Conservation (phyloP, 108 stramenopile genomes). For the Bacterosira constricta region DNA sequence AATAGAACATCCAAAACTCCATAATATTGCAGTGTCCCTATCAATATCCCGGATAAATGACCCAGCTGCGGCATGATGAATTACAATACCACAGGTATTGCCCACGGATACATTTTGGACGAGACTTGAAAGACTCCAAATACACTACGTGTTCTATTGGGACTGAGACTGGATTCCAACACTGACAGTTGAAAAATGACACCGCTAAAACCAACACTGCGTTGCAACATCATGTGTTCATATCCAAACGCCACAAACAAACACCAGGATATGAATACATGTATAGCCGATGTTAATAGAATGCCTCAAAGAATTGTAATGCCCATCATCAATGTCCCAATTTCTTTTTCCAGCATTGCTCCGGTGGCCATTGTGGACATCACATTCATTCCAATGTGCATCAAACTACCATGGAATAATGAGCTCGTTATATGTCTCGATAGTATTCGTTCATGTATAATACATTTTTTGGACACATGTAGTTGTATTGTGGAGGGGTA, state of each 20-base stretch:
- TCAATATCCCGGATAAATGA: conserved; percentile 76
- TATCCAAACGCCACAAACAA: conserved; percentile 45
- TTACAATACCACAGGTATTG: conserved; percentile 68
- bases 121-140: conserved; percentile 79
- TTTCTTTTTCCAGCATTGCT: conserved; percentile 58
- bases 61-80: conserved; percentile 83
- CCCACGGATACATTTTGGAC: conserved; percentile 80
- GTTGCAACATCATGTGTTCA: conserved; percentile 62
- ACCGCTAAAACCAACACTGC: conserved; percentile 81
- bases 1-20: conserved; percentile 50
- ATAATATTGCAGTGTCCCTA: conserved; percentile 66
- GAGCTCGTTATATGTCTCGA: conserved; percentile 73
- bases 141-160: conserved; percentile 53
- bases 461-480: conserved; percentile 70
- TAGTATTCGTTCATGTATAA: conserved; percentile 67
- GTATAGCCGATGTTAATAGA: conserved; percentile 57
- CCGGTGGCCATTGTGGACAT: conserved; percentile 74
- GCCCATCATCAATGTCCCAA: conserved; percentile 67
- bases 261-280: conserved; percentile 59
- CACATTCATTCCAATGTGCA: conserved; percentile 95
- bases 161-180: conserved; percentile 63
- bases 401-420: conserved; percentile 81
- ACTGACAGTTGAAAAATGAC: conserved; percentile 86
- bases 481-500: conserved; percentile 54
- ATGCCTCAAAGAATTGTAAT: conserved; percentile 67